Conservation (phyloP, 1,139 yeast species). For the Nakaseomyces sp. region DNA sequence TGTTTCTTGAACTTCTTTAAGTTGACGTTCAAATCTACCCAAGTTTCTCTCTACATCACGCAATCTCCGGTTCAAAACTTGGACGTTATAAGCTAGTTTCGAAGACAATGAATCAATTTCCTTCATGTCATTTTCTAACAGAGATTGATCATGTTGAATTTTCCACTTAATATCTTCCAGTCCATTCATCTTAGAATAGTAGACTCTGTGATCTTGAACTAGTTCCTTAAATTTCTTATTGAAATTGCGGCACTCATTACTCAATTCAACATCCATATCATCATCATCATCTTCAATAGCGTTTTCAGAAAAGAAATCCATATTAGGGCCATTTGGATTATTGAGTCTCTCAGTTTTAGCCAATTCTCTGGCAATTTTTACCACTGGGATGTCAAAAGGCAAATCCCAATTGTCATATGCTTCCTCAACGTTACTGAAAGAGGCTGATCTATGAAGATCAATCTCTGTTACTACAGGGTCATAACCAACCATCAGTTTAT, state of each 20-base stretch:
- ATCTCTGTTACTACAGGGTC: neutral
- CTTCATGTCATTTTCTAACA: slow-evolving; percentile 30
- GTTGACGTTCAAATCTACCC: slow-evolving; percentile 5
- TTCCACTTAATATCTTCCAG: slow-evolving; percentile 2
- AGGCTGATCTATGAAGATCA: neutral
- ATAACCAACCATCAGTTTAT: neutral
- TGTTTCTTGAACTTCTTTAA: slow-evolving; percentile 1
- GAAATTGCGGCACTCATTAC: slow-evolving; percentile 16
- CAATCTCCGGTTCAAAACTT: slow-evolving; percentile 5
- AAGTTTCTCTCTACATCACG: slow-evolving; percentile 6
- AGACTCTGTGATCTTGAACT: slow-evolving; percentile 1
- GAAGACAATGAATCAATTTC: slow-evolving; percentile 5
- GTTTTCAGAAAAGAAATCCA: neutral
- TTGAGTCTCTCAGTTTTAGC: slow-evolving; percentile 10
- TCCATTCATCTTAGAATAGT: slow-evolving; percentile 10
- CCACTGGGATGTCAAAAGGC: slow-evolving; percentile 30
- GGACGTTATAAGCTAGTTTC: slow-evolving; percentile 3
- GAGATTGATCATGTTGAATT: slow-evolving; percentile 31
- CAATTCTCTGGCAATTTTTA: slow-evolving; percentile 28
- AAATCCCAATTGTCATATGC: slow-evolving; percentile 30
- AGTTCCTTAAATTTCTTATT: slow-evolving; percentile 3
- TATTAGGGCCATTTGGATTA: slow-evolving; percentile 1
- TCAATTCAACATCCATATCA: slow-evolving; percentile 18
- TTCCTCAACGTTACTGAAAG: slow-evolving; percentile 32
- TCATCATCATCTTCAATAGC: slow-evolving; percentile 10